Evolutionary conservation across 768 basidiomycete genomes (phyloP).

Genomic region (Grammothele lineata): DNA sequence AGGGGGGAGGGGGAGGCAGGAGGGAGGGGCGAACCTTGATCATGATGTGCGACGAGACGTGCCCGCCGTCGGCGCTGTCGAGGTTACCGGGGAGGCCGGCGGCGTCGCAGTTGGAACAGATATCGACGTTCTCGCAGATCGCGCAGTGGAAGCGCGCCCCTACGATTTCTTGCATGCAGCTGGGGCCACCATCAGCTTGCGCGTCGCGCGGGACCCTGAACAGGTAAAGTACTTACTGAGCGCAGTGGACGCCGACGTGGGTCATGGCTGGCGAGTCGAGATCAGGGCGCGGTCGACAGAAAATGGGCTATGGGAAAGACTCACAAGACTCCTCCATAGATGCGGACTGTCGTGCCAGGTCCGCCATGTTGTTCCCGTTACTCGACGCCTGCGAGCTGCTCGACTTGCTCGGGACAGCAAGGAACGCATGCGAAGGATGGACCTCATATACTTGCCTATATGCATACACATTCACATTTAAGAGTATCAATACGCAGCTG

Average conservation of each 20-base stretch:
- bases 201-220: background rate
- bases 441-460: conserved; percentile 84
- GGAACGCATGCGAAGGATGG: conserved; percentile 85
- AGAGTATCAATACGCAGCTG: conserved; percentile 1
- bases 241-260: conserved; percentile 80
- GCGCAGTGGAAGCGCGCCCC: conserved; percentile 93
- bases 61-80: conserved; percentile 72
- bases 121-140: conserved; percentile 79
- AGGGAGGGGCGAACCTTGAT: conserved; percentile 63
- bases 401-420: conserved; percentile 68
- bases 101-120: conserved; percentile 84
- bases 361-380: background rate
- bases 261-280: conserved; percentile 54
- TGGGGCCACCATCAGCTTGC: conserved; percentile 24
- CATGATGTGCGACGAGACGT: conserved; percentile 85
- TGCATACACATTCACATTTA: conserved; percentile 3
- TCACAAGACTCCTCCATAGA: conserved; percentile 59
- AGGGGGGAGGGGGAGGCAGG: background rate
- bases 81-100: conserved; percentile 82
- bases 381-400: conserved; percentile 30
- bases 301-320: conserved; percentile 22
- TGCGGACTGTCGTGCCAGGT: conserved; percentile 25
- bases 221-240: conserved; percentile 60
- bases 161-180: conserved; percentile 85
- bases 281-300: background rate